Conservation (phyloP, 1,139 yeast genomes). For the Scheffersomyces quercinus region DNA sequence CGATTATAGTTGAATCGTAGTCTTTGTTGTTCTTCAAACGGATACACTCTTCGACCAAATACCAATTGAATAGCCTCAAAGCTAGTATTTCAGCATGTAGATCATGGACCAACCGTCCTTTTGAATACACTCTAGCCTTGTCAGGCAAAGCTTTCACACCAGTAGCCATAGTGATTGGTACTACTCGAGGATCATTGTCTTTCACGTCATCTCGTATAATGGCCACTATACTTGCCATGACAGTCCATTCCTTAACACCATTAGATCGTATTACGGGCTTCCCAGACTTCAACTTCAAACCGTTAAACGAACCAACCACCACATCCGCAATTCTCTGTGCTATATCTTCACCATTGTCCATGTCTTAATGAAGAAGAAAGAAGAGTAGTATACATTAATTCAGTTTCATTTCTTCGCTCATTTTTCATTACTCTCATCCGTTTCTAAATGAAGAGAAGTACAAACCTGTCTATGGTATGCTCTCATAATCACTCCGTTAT, state of each 20-base stretch:
- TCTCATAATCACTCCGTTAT: no score
- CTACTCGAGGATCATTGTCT: slow-evolving; percentile 16
- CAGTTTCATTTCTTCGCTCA: no score
- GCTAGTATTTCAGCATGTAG: slow-evolving; percentile 85
- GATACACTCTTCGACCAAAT: slow-evolving; percentile 28
- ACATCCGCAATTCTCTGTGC: slow-evolving; percentile 9
- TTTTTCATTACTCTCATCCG: no score
- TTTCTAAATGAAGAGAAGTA: no score
- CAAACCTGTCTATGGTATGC: no score
- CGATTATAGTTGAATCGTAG: slow-evolving; percentile 17
- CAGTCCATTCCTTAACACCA: slow-evolving; percentile 80
- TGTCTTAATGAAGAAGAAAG: no score
- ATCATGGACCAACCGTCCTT: slow-evolving; percentile 75
- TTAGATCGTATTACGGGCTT: slow-evolving; percentile 63
- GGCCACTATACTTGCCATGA: slow-evolving; percentile 72
- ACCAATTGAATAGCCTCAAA: slow-evolving; percentile 64
- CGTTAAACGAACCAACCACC: slow-evolving; percentile 20
- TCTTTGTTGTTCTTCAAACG: slow-evolving; percentile 5
- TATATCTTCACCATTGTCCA: background rate
- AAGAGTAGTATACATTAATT: no score
- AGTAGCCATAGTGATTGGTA: slow-evolving; percentile 61
- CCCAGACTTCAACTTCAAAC: slow-evolving; percentile 32
- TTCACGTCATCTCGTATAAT: slow-evolving; percentile 19
- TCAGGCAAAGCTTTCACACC: slow-evolving; percentile 84
- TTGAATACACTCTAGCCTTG: slow-evolving; percentile 33